A percentile compares a stretch with the other conserved stretches of the same genome.
phyloP scores from a whole-genome alignment of 164 flowering plant genomes.

The Annona squamosa region DNA sequence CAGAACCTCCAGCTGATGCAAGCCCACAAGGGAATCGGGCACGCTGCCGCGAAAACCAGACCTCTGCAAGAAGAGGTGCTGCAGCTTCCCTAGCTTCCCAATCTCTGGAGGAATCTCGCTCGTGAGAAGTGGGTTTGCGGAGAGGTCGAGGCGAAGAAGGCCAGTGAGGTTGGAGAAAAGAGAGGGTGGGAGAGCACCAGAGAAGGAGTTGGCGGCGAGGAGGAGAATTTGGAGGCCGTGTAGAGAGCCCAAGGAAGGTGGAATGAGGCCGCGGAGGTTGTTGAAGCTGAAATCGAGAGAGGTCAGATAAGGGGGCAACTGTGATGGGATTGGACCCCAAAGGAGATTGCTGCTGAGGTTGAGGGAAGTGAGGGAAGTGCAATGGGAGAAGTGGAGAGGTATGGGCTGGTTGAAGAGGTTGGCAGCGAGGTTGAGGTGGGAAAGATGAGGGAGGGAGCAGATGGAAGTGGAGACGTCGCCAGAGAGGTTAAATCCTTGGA shows the following conservation, averaged over 20 bases:
- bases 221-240: conserved; percentile 50
- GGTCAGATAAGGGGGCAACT: conserved; percentile 48
- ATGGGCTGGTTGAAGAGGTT: conserved; percentile 70
- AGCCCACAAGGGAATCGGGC: conserved; percentile 51
- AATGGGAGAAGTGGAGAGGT: conserved; percentile 68
- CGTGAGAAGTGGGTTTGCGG: conserved; percentile 46
- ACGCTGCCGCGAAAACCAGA: conserved; percentile 66
- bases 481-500: conserved; percentile 65
- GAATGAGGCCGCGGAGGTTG: conserved; percentile 62
- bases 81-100: conserved; percentile 53
- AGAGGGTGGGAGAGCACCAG: conserved; percentile 41
- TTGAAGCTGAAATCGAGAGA: conserved; percentile 68
- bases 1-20: conserved; percentile 39
- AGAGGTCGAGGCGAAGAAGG: conserved; percentile 67
- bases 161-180: conserved; percentile 53
- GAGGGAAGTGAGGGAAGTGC: conserved; percentile 42
- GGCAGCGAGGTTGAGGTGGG: conserved; percentile 60
- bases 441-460: conserved; percentile 47
- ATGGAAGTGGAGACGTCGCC: conserved; percentile 67
- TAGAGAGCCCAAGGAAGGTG: conserved; percentile 44
- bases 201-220: conserved; percentile 63
- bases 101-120: conserved; percentile 63
- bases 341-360: conserved; percentile 77
- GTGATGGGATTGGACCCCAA: conserved; percentile 82
- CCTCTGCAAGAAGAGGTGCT: conserved; percentile 53